Percentiles rank a stretch among this genome's conserved stretches.
These are phyloP conservation scores for Phylloporus arenicola DNA, from an alignment of 768 basidiomycete species.

Conservation along the genomic window DNA sequence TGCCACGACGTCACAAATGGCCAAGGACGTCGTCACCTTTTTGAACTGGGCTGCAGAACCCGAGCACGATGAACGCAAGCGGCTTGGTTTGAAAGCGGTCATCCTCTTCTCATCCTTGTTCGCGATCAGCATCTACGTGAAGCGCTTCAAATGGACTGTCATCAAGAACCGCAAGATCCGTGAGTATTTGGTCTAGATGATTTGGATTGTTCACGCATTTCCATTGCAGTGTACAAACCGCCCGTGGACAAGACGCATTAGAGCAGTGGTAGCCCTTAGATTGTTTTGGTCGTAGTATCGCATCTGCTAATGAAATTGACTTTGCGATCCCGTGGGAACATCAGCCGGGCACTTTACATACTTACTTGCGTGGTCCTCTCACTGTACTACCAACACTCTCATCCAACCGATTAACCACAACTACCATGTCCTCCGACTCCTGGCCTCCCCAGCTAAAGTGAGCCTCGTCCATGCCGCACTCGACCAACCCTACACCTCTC, in stretches of 20 bases:
- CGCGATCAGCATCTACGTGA: conserved; percentile 78
- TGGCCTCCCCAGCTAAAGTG: conserved; percentile 82
- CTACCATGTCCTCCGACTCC: conserved; percentile 68
- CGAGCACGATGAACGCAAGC: conserved; percentile 96
- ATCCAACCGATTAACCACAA: conserved; percentile 23
- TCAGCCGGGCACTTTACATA: conserved; percentile 1
- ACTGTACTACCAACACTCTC: not conserved
- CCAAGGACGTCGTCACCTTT: conserved; percentile 97
- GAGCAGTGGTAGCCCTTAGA: conserved; percentile 13
- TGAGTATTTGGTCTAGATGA: conserved; percentile 36
- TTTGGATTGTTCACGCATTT: conserved; percentile 3
- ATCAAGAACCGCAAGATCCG: conserved; percentile 94
- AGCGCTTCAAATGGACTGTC: conserved; percentile 90
- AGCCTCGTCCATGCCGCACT: conserved; percentile 13
- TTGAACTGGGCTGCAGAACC: conserved; percentile 96
- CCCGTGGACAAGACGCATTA: conserved; percentile 33
- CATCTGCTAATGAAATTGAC: conserved; percentile 22
- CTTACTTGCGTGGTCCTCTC: not conserved
- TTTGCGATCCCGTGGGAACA: not conserved
- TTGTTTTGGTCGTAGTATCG: conserved; percentile 19
- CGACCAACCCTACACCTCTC: conserved; percentile 10
- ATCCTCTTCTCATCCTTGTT: conserved; percentile 87
- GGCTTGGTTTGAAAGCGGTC: conserved; percentile 91
- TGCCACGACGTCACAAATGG: conserved; percentile 97
- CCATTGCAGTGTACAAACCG: conserved; percentile 35